phyloP scores from a whole-genome alignment of 2,329 filamentous ascomycete species.

The Aspergillus alliaceus region DNA sequence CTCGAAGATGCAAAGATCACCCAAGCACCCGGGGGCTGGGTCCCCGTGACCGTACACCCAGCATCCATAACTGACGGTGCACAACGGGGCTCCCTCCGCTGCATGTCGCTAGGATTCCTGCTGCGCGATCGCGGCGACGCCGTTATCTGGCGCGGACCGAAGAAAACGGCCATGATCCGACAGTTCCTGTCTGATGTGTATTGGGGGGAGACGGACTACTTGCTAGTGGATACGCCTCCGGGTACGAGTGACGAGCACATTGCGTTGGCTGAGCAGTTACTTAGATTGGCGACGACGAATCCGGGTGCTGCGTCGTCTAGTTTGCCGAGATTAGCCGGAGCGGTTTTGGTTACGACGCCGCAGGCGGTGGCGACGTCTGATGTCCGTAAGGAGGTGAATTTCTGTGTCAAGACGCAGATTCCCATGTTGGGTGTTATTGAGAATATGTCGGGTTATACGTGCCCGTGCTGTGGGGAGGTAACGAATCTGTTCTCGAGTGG shows the following conservation, averaged over 20 bases:
- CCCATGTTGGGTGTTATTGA: constrained; percentile 85
- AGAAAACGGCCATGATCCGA: constrained; percentile 98
- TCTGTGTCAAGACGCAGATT: constrained; percentile 81
- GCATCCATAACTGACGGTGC: constrained; percentile 8
- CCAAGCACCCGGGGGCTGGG: constrained; percentile 88
- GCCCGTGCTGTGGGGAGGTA: constrained; percentile 71
- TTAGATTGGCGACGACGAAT: constrained; percentile 46
- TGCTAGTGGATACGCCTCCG: constrained; percentile 93
- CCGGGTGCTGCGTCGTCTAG: constrained; percentile 16
- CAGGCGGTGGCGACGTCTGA: constrained; percentile 92
- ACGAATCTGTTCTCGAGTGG: constrained; percentile 92
- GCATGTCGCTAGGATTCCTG: constrained; percentile 93
- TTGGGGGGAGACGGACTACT: constrained; percentile 83
- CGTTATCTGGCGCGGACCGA: constrained; percentile 95
- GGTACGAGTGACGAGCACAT: constrained; percentile 98
- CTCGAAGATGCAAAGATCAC: constrained; percentile 87
- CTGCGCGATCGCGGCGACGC: constrained; percentile 81
- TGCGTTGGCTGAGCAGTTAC: constrained; percentile 81
- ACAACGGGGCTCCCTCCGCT: constrained; percentile 49
- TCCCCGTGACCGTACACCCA: constrained; percentile 77
- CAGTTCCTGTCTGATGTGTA: constrained; percentile 92
- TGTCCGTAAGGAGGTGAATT: constrained; percentile 92
- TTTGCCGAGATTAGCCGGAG: constrained; percentile 71
- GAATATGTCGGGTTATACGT: constrained; percentile 71
- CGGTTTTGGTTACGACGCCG: constrained; percentile 92